Evolutionary conservation across 805 yeast genomes (phyloP).

Genomic region (Debaryomyces prosopidis): DNA sequence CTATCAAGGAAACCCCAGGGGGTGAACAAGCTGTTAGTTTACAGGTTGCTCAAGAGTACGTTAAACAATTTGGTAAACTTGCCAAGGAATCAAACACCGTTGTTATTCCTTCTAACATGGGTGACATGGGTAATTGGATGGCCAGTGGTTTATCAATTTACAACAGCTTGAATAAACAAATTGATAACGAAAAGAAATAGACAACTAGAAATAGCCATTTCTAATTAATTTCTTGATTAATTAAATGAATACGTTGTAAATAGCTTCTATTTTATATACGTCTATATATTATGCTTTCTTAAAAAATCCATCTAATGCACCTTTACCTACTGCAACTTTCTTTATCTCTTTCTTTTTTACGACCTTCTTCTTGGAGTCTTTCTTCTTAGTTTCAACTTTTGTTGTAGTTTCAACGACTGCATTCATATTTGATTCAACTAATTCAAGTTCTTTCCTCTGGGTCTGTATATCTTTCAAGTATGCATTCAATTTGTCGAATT

Average conservation of each 20-base stretch:
- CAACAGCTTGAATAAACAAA: conserved; percentile 44
- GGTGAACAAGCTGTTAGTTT: conserved; percentile 76
- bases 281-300: conserved; percentile 31
- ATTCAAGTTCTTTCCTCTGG: conserved; percentile 20
- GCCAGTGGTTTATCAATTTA: conserved; percentile 77
- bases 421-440: conserved; percentile 29
- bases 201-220: neutral
- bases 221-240: conserved; percentile 2
- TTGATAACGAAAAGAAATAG: conserved; percentile 11
- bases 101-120: conserved; percentile 73
- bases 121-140: conserved; percentile 72
- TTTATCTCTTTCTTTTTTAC: conserved; percentile 26
- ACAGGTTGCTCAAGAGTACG: conserved; percentile 81
- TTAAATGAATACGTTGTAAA: conserved; percentile 5
- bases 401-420: conserved; percentile 16
- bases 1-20: conserved; percentile 66
- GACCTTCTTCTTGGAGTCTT: conserved; percentile 19
- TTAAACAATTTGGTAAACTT: conserved; percentile 75
- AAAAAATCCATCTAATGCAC: conserved; percentile 72
- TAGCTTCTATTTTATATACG: neutral
- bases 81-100: conserved; percentile 82
- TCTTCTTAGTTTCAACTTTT: conserved; percentile 23
- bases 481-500: conserved; percentile 20
- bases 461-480: conserved; percentile 15
- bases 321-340: conserved; percentile 56